Evolutionary conservation across 352 stramenopile genomes (phyloP), one percentile per base, ranked within the genome.

Genomic region (Globisporangium spinosum): DNA sequence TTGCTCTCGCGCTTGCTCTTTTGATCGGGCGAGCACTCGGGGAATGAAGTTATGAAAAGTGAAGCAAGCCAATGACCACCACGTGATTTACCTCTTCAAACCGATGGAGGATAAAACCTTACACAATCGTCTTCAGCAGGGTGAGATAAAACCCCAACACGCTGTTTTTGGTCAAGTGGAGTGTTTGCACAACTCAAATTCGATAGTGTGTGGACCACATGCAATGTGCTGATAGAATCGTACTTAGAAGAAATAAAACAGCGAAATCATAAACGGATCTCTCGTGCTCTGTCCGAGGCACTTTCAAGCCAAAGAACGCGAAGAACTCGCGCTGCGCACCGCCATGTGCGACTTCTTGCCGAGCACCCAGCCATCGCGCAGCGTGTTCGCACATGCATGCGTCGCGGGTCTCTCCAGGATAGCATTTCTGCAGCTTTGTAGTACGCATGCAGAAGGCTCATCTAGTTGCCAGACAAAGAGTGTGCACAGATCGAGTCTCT

Each of bases 301-400:
- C 73, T 49, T 85, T 89, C 35, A 70, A 85, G 63, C 89, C 83
- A 49, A 91, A 79, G 51, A 91, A 78, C 32, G 78, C 77, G 65
- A 80, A 89, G 43, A 87, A 68, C 71, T 85, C 80, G 45, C 83
- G 80, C 34, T 74, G 65, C 13, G 29, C 29, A 32, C 29, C 29
- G 73, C 85, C 22, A 70, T 74, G 22, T 76, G 62, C 0, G 77
- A 82, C 49, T 79, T 82, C 54, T 85, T 86, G 35, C 73, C 78
- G 35, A 87, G 64, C 7, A 91, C 59, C 83, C 80, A 91, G 10
- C 83, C 79, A 58, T 80, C 73, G 43, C 80, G 67, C 8, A 82
- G 68, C 15, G 80, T 89, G 64, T 82, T 85, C 29, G 89, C 69
- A 7, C 0, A 32, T 4, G 55, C 80, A 83, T 32, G 85, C 64